Evolutionary conservation across 2,329 filamentous ascomycete species (phyloP).

Genomic region (Aspergillus oerlinghausenensis): DNA sequence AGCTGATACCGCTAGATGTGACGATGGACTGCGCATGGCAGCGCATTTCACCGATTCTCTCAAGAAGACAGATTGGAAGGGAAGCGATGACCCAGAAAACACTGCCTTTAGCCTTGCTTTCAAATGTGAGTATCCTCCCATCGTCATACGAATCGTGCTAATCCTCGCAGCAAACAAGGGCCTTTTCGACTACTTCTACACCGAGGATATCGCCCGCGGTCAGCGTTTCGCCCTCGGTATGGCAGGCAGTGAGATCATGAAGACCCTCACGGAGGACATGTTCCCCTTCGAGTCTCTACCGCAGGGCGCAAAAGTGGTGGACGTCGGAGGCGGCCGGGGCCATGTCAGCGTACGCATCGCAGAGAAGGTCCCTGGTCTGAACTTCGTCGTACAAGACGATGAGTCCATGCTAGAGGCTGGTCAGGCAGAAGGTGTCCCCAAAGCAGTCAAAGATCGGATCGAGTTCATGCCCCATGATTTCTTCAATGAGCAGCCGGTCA

Average conservation of each 20-base stretch:
- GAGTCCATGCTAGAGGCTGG: conserved; percentile 4
- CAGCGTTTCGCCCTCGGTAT: background rate
- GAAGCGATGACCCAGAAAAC: background rate
- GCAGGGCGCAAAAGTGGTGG: conserved; percentile 5
- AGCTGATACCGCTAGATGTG: background rate
- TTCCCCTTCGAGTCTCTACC: background rate
- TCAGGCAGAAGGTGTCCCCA: conserved; percentile 1
- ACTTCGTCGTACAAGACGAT: conserved; percentile 16
- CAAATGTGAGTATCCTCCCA: background rate
- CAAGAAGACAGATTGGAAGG: background rate
- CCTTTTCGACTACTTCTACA: background rate
- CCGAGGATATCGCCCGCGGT: background rate
- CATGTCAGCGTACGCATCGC: conserved; percentile 12
- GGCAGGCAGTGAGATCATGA: background rate
- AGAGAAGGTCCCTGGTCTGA: conserved; percentile 4
- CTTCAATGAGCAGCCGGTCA: conserved; percentile 13
- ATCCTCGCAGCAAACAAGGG: background rate
- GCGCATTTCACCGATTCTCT: background rate
- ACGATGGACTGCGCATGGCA: background rate
- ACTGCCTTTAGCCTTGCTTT: background rate
- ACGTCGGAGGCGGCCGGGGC: conserved; percentile 15
- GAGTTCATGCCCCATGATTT: conserved; percentile 14
- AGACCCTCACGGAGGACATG: background rate
- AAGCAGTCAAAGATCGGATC: conserved; percentile 4
- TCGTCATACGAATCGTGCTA: background rate